Base-by-base conservation (phyloP, 495 filamentous ascomycete genomes). In the Letharia columbiana region DNA sequence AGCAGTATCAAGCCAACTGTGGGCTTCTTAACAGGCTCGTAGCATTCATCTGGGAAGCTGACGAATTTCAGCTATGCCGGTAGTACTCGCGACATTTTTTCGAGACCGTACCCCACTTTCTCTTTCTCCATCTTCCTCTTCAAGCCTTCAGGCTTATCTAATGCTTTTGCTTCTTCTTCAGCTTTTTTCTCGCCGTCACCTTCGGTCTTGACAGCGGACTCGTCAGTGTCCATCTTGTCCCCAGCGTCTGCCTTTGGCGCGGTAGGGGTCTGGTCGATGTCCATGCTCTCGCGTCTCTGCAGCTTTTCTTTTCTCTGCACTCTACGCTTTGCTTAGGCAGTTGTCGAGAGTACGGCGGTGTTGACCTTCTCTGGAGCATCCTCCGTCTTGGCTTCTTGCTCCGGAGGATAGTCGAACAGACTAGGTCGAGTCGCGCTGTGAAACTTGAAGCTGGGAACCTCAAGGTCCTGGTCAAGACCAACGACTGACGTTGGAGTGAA, bases 21-120 rank as follows among this genome's bases (percentile, higher is more conserved):
- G 66, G 95, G 91, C 90, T 95, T 91, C 80, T 98, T 98, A 60
- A 97, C 92, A 39, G 95, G 93, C 81, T 90, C 88, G 75, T 96
- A 98, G 64, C 95, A 86, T 18, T 85, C 85, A 69, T 89, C 85
- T 42, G 82, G 79, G 82, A 98, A 96, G 73, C 84, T 95, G 73
- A 98, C 92, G 74, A 91, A 97, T 77, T 93, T 96, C 71, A 96
- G 83, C 79, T 99, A 95, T 63, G 85, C 88, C 2, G 93, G 95
- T 31, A 99, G 83, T 41, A 98, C 92, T 64, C 95, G 82, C 42
- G 90, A 92, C 91, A 99, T 92, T 79, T 99, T 99, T 73, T 96
- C 91, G 63, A 98, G 79, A 68, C 95, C 91, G 73, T 95, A 98
- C 59, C 95, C 94, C 58, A 95, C 85, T 82, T 95, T 96, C 77